Percentiles rank a stretch among this genome's conserved stretches.
Conservation (phyloP, 306 rosid genomes). For the Prunus mira region DNA sequence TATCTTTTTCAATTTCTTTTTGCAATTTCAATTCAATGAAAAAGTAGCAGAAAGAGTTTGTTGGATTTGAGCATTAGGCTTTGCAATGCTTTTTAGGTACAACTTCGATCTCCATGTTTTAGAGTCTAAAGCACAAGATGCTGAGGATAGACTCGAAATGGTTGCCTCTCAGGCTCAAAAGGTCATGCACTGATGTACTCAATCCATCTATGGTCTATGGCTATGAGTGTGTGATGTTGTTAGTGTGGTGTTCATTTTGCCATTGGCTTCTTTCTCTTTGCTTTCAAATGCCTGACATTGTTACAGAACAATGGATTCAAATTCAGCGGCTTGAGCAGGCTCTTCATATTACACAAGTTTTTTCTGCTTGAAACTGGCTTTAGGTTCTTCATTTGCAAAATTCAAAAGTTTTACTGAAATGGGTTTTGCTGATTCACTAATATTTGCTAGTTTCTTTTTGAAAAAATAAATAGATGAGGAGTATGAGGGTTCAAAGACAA, state of each 20-base stretch:
- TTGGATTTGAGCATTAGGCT: constrained; percentile 49
- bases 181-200: background rate
- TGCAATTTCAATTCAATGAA: background rate
- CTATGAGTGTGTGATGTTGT: background rate
- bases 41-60: background rate
- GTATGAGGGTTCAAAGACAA: no score
- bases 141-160: constrained; percentile 44
- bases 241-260: constrained; percentile 7
- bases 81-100: constrained; percentile 16
- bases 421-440: background rate
- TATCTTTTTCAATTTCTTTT: background rate
- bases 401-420: background rate
- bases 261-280: constrained; percentile 19
- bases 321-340: constrained; percentile 97
- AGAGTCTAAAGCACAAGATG: constrained; percentile 35
- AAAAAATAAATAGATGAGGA: no score
- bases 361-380: constrained; percentile 5
- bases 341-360: constrained; percentile 62
- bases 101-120: no score
- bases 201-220: background rate
- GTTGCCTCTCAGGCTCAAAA: constrained; percentile 41
- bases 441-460: no score
- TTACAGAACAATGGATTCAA: constrained; percentile 86
- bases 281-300: constrained; percentile 63
- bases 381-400: background rate